Evolutionary conservation across 306 rosid genomes (phyloP), one percentile per base, ranked within the genome.

Genomic region (Morella rubra): DNA sequence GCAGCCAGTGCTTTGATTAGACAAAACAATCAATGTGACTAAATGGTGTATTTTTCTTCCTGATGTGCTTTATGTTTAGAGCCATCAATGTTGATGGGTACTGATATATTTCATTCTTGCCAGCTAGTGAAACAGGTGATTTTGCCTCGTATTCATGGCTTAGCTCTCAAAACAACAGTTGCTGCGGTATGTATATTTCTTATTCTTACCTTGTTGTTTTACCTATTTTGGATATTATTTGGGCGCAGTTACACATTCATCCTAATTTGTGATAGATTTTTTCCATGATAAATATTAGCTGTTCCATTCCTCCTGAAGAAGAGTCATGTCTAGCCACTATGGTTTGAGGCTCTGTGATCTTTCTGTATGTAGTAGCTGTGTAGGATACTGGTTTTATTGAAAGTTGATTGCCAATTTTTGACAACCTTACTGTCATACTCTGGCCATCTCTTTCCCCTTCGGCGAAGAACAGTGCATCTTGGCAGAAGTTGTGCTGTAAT

Each of bases 101-200:
- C 81, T 44, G 65, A 81, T 71, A 40, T 55, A 53, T 86, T 73
- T 62, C 76, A 54, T 62, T 67, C 56, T 77, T 71, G 79, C 70
- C 92, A 96, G 99, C 81, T 96, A 59, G 97, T 91, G 83, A 92
- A 93, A 73, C 96, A 92, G 84, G 85, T 85, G 81, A 74, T 96
- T 84, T 90, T 96, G 77, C 99, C 99, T 71, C 99, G 99, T 76
- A 88, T 96, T 81, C 99, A 96, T 81, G 93, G 93, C 73, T 79
- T 92, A 82, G 99, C 99, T 47, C 97, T 96, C 56, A 96, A 92
- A 82, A 96, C 99, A 78, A 96, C 99, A 44, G 77, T 96, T 83
- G 99, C 99, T 16, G 96, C 97, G 91, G 99, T 96, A 93, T 77
- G 97, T 87, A 41, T 73, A 46, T 58, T 54, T 46, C 73, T 76